A percentile compares a stretch with the other conserved stretches of the same genome.
These are phyloP conservation scores for Wickerhamiella cacticola DNA, from an alignment of 805 yeast genomes.

Conservation along the genomic window DNA sequence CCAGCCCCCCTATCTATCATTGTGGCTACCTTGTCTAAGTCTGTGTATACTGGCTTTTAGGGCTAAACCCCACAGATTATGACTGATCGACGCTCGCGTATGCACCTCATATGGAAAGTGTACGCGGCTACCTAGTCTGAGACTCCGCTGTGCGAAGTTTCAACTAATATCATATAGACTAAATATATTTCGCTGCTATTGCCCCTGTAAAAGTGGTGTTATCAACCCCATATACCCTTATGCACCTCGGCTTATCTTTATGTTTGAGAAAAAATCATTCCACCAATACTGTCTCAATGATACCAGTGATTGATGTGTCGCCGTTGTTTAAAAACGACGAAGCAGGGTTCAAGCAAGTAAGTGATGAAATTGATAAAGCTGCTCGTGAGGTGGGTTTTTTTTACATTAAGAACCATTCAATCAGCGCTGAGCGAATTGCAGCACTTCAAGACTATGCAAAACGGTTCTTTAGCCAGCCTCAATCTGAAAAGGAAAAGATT, in stretches of 20 bases:
- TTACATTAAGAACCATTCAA: slow-evolving; percentile 39
- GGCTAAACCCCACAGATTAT: no score
- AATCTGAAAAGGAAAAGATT: slow-evolving; percentile 34
- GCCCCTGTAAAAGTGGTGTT: no score
- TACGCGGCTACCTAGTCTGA: not conserved
- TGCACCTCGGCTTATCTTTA: not conserved
- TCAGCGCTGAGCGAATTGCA: slow-evolving; percentile 29
- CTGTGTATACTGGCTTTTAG: no score
- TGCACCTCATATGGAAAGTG: not conserved
- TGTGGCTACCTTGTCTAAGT: no score
- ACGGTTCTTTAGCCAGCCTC: slow-evolving; percentile 38
- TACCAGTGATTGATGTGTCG: slow-evolving; percentile 10
- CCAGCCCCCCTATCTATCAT: no score
- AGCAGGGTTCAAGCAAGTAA: slow-evolving; percentile 19
- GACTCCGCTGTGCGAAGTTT: no score
- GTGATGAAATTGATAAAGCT: slow-evolving; percentile 31
- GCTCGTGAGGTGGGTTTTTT: slow-evolving; percentile 47
- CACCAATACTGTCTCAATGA: not conserved
- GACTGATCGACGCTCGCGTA: not conserved
- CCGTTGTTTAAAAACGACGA: slow-evolving; percentile 20
- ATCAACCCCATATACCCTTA: no score
- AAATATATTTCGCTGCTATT: no score
- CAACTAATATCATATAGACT: no score
- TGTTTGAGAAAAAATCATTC: no score
- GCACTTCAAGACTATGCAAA: slow-evolving; percentile 32